These are phyloP conservation scores for Plantago lanceolata DNA, from an alignment of 305 asterid species.

Conservation along the genomic window DNA sequence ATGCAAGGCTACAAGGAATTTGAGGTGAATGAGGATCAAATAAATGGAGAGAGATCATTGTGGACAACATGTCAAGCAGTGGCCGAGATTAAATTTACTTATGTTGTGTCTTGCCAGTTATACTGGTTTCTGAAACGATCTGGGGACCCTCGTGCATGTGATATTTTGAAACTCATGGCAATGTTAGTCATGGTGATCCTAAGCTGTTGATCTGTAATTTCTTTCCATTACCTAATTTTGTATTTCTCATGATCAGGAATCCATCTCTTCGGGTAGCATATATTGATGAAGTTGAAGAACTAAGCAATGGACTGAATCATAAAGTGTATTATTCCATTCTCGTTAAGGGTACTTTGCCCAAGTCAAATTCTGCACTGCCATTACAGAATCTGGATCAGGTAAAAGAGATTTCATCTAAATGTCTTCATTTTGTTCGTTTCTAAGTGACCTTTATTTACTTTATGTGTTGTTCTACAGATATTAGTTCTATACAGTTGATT, in stretches of 20 bases:
- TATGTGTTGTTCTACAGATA: not conserved
- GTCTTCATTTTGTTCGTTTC: constrained; percentile 3
- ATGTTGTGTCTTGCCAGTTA: constrained; percentile 87
- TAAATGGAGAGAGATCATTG: constrained; percentile 85
- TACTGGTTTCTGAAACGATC: constrained; percentile 92
- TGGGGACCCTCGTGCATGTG: constrained; percentile 85
- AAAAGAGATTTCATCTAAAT: constrained; percentile 19
- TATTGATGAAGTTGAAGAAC: constrained; percentile 96
- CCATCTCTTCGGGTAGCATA: constrained; percentile 97
- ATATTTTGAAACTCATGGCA: constrained; percentile 85
- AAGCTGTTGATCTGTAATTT: constrained; percentile 5
- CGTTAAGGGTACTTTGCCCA: constrained; percentile 87
- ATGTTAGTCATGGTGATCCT: constrained; percentile 39
- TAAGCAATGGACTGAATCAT: constrained; percentile 64
- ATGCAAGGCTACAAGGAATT: constrained; percentile 95
- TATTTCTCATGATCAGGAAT: constrained; percentile 46
- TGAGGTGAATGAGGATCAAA: constrained; percentile 87
- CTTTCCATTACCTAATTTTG: constrained; percentile 27
- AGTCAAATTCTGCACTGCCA: constrained; percentile 69
- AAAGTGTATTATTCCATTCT: constrained; percentile 88
- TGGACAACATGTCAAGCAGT: constrained; percentile 97
- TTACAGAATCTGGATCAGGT: constrained; percentile 98
- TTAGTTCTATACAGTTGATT: too few species aligned
- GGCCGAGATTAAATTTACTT: constrained; percentile 96
- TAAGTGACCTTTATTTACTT: not conserved